phyloP scores from a whole-genome alignment of 495 filamentous ascomycete genomes.

The Aspergillus steynii region DNA sequence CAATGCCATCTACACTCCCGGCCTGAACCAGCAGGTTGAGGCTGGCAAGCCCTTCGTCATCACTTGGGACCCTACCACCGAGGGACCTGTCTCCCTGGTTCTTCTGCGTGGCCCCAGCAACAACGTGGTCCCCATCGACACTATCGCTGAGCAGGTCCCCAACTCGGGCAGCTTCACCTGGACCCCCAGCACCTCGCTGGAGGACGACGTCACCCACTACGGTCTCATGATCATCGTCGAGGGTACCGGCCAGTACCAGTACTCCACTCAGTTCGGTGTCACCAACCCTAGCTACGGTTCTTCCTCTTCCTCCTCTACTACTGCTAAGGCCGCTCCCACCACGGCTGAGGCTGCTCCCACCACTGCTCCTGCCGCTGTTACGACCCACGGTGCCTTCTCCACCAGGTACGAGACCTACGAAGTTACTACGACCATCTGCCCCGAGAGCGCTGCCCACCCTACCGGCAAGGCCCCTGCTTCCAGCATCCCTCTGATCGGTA shows the following conservation, averaged over 20 bases:
- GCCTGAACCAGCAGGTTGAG: conserved; percentile 52
- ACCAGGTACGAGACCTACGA: conserved; percentile 15
- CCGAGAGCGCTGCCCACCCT: conserved; percentile 19
- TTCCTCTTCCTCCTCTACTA: conserved; percentile 20
- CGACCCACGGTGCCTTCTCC: conserved; percentile 17
- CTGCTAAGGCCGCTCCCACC: conserved; percentile 19
- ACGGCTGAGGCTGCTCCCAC: conserved; percentile 19
- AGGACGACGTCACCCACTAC: conserved; percentile 56
- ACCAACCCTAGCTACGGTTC: conserved; percentile 44
- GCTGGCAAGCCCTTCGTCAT: conserved; percentile 58
- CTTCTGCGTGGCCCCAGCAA: conserved; percentile 61
- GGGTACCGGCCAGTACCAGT: conserved; percentile 64
- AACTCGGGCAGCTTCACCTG: conserved; percentile 62
- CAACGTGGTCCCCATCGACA: conserved; percentile 55
- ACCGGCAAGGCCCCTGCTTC: conserved; percentile 12
- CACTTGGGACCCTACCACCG: conserved; percentile 56
- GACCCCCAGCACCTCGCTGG: conserved; percentile 52
- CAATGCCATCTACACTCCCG: conserved; percentile 58
- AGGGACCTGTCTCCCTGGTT: conserved; percentile 56
- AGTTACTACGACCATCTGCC: conserved; percentile 28
- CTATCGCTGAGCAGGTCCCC: conserved; percentile 54
- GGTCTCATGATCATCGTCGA: conserved; percentile 67
- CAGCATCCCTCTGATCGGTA: conserved; percentile 25
- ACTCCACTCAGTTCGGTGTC: conserved; percentile 69
- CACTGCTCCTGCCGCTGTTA: conserved; percentile 25